Conservation (phyloP, 192 early-diverging fungal genomes). For the Coemansia sp. region DNA sequence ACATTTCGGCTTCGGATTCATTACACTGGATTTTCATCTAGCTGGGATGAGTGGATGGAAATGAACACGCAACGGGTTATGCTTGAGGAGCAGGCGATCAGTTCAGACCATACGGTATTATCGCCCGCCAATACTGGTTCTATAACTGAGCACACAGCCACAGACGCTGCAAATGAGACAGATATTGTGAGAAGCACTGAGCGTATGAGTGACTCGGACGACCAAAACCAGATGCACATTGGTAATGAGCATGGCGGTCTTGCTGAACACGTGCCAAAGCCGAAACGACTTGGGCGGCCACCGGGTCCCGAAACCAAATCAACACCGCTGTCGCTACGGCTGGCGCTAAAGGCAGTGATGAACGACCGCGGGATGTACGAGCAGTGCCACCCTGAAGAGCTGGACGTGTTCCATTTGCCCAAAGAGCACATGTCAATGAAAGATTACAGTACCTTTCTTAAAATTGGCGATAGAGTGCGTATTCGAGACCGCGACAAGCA, state of each 20-base stretch:
- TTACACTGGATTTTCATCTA: slow-evolving; percentile 55
- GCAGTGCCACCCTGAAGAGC: slow-evolving; percentile 16
- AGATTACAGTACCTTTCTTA: slow-evolving; percentile 49
- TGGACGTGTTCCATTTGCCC: slow-evolving; percentile 42
- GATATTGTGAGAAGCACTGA: not conserved
- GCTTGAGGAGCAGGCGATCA: slow-evolving; percentile 13
- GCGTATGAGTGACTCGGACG: not conserved
- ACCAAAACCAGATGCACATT: not conserved
- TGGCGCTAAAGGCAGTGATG: slow-evolving; percentile 34
- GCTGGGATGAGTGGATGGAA: slow-evolving; percentile 69
- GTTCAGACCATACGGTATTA: not conserved
- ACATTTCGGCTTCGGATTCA: slow-evolving; percentile 62
- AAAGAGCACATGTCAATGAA: slow-evolving; percentile 45
- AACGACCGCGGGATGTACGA: slow-evolving; percentile 7
- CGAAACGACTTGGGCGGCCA: slow-evolving; percentile 34
- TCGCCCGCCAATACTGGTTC: not conserved
- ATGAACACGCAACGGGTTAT: slow-evolving; percentile 65
- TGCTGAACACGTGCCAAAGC: not conserved
- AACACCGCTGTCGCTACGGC: slow-evolving; percentile 29
- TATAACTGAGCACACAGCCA: not conserved
- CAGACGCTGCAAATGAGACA: not conserved
- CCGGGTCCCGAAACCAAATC: slow-evolving; percentile 24
- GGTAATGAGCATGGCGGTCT: not conserved
- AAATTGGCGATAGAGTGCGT: slow-evolving; percentile 37
- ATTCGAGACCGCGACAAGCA: slow-evolving; percentile 50